Evolutionary conservation across 2,329 filamentous ascomycete species (phyloP).

Genomic region (Botrytis sinoallii): DNA sequence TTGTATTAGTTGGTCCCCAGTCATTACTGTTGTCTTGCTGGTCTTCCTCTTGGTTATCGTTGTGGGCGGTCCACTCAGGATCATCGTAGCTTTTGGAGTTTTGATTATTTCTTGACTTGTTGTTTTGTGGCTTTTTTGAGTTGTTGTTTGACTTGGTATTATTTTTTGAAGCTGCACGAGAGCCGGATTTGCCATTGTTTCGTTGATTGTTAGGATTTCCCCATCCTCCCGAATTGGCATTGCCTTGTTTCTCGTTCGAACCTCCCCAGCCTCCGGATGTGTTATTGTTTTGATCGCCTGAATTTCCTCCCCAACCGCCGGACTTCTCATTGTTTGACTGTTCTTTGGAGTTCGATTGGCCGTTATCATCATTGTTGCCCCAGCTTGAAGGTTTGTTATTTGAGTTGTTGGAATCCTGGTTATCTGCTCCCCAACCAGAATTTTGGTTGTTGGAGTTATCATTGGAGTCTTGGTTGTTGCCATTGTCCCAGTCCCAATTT

Average conservation of each 20-base stretch:
- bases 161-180: conserved; percentile 16
- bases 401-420: conserved; percentile 4
- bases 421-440: conserved; percentile 3
- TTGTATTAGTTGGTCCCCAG: conserved; percentile 1
- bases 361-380: conserved; percentile 13
- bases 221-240: conserved; percentile 15
- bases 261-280: background rate
- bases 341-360: background rate
- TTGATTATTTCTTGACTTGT: background rate
- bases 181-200: conserved; percentile 19
- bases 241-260: conserved; percentile 7
- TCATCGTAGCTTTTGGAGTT: background rate
- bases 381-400: background rate
- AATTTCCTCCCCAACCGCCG: conserved; percentile 21
- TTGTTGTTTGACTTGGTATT: background rate
- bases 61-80: conserved; percentile 2
- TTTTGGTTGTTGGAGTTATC: conserved; percentile 4
- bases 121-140: background rate
- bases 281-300: background rate
- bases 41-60: background rate
- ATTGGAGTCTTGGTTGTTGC: background rate
- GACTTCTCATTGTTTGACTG: conserved; percentile 9
- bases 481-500: background rate
- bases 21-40: background rate
- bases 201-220: background rate